Base-by-base conservation (phyloP, 768 basidiomycete genomes). In the Vararia minispora region DNA sequence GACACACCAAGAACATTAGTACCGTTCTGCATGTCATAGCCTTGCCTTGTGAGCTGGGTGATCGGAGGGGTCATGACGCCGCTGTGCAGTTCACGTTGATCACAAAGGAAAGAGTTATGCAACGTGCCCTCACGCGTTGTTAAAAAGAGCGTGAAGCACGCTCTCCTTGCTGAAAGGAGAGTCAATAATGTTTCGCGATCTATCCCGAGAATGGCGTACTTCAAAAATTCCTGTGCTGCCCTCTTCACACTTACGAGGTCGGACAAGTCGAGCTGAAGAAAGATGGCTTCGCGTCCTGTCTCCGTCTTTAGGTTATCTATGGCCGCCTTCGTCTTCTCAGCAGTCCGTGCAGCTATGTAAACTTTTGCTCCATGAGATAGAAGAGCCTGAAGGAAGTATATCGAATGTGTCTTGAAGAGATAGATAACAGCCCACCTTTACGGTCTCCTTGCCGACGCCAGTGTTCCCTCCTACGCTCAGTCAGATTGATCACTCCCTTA, bases 11-110 rank as follows among this genome's bases (percentile, higher is more conserved):
- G 25, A n/a, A 49, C 49, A 20, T 45, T 46, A 17, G 44, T 51
- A 14, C 35, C 47, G 16, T 45, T 42, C 28, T 39, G 52, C 17
- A 52, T 27, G 32, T 57, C 52, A 31, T 38, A 49, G 2, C 33
- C 45, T 22, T 51, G 47, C 2, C 20, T 29, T 8, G 50, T 50
- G 21, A 44, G 20, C 16, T 6, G 29, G 3, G 43, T 45, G 4
- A 43, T 17, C 1, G 45, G 39, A 0, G 42, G 22, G 4, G 26
- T 26, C 42, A 43, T 40, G 28, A 43, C 28, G 11, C 46, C 42
- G 17, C 46, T 44, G 14, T 16, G 20, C 31, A 28, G 27, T 13
- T 13, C 24, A 5, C 20, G 17, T 16, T 38, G 28, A 25, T 22
- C 9, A 18, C 13, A 13, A 4, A n/a, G 25, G 16, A 9, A 3